These are phyloP conservation scores for Tarenaya hassleriana DNA, from an alignment of 345 rosid species.

Conservation along the genomic window DNA sequence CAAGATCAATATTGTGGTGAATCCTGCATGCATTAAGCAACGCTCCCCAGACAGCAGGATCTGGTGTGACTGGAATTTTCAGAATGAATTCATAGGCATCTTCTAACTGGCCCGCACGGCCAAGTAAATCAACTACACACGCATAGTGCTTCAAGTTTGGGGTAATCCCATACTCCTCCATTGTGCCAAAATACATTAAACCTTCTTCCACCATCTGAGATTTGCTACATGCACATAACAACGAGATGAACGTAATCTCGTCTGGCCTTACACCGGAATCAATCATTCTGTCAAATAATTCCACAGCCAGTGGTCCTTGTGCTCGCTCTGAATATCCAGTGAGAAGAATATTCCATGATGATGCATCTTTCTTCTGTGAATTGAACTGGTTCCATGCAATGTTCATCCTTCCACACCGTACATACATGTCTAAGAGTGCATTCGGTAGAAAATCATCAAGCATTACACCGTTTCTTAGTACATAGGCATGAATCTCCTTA, in stretches of 20 bases:
- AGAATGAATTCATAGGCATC: slow-evolving; percentile 56
- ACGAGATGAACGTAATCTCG: slow-evolving; percentile 62
- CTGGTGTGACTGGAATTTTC: slow-evolving; percentile 58
- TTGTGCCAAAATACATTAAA: slow-evolving; percentile 46
- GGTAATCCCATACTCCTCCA: slow-evolving; percentile 49
- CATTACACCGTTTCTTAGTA: slow-evolving; percentile 44
- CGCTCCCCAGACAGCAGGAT: slow-evolving; percentile 85
- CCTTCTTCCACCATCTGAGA: slow-evolving; percentile 70
- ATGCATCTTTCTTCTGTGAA: slow-evolving; percentile 41
- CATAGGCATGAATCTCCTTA: slow-evolving; percentile 70
- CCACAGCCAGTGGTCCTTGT: slow-evolving; percentile 48
- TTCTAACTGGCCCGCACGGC: slow-evolving; percentile 60
- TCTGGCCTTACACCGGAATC: slow-evolving; percentile 54
- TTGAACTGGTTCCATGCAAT: slow-evolving; percentile 59
- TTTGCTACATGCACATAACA: slow-evolving; percentile 74
- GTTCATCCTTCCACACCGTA: slow-evolving; percentile 67
- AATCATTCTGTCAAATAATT: slow-evolving; percentile 56
- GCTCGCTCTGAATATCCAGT: slow-evolving; percentile 66
- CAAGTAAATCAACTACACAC: slow-evolving; percentile 80
- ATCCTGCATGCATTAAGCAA: slow-evolving; percentile 71
- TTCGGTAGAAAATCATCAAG: slow-evolving; percentile 57
- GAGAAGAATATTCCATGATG: slow-evolving; percentile 82
- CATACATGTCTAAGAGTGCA: slow-evolving; percentile 72
- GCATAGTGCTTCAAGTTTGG: slow-evolving; percentile 78
- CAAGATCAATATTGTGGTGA: slow-evolving; percentile 45